Base-by-base conservation (phyloP, 2,329 filamentous ascomycete genomes). In the Exophiala viscosa region DNA sequence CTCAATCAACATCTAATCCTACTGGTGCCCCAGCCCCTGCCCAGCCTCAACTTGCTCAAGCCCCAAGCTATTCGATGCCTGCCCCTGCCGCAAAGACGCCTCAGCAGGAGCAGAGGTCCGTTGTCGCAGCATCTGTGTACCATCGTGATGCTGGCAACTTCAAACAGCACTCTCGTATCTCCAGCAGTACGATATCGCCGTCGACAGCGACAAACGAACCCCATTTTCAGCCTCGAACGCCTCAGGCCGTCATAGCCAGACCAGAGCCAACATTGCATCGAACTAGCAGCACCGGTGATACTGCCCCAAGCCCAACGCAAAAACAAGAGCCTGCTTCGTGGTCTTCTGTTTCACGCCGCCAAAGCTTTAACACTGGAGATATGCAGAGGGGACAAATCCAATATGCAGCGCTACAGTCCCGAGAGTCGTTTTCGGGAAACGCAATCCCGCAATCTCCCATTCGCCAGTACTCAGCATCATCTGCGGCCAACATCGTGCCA, bases 61-160 rank as follows among this genome's bases (percentile, higher is more conserved):
- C 64, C 20, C 55, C 58, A 42, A 54, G 60, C 34, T 65, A 69
- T 18, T 60, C 68, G 11, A 70, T 69, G 35, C 67, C 72, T n/a
- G 62, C 68, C 15, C 68, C 70, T 20, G 53, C 28, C 13, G 20
- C 45, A 13, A 55, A 50, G n/a, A 45, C 46, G 14, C 52, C 46
- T 28, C 40, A 17, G n/a, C 44, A 50, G 14, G 53, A 59, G 20
- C 47, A 23, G 10, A 39, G 38, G 31, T 44, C 43, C 13, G 5
- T 45, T 43, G 33, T 14, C 39, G 14, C 40, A 3, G 17, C 34
- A 6, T 20, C 42, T 6, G 42, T 14, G 15, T 45, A 54, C 10
- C n/a, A 39, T 14, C 2, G 9, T 15, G 56, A 54, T 17, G 17
- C 44, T 17, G 17, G 17, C 36, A 38, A 50, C 32, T 47, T 52